Base-by-base conservation (phyloP, 768 basidiomycete species). In the Hortiboletus flavorubellus region DNA sequence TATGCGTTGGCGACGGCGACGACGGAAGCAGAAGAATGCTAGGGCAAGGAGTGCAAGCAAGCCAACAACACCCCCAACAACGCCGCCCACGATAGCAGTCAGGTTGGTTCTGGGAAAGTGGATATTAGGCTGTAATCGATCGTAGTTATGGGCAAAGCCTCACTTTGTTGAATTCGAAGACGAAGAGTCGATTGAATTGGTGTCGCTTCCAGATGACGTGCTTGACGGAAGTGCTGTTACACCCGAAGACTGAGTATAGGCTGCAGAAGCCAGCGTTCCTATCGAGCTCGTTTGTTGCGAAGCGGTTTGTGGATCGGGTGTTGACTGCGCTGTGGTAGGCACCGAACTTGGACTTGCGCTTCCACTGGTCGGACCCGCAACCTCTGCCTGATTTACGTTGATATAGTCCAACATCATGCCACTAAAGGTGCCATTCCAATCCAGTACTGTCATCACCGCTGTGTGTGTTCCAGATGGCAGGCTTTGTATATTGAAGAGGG, bases 341-440 rank as follows among this genome's bases (percentile, higher is more conserved):
- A 5, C 21, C 21, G 62, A 31, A 33, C 23, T 49, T 16, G 59
- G 34, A 23, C 18, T 53, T 3, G 56, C 15, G 15, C 21, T 48
- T 0, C 54, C 11, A 8, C 40, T 18, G 11, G 47, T 46, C 12
- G 61, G 51, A 38, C 30, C 26, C 5, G 51, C 1, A 46, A 68
- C 64, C 29, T 12, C 15, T 7, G 60, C 59, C n/a, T 69, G 61
- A 50, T 63, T 69, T 9, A 68, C 51, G 30, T 62, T 11, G 31
- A 67, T 56, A 49, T 69, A 69, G 43, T 68, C 67, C 39, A 69
- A 34, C 65, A 67, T 69, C 65, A 67, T 68, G 5, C 61, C 67
- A 34, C 68, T 69, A 42, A 57, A 58, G 16, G 53, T 41, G 8
- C 65, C 65, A 30, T 61, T 51, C 67, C 68, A 69, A 46, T 64